phyloP scores from a whole-genome alignment of 2,329 filamentous ascomycete species.

The Lachnellula willkommii region DNA sequence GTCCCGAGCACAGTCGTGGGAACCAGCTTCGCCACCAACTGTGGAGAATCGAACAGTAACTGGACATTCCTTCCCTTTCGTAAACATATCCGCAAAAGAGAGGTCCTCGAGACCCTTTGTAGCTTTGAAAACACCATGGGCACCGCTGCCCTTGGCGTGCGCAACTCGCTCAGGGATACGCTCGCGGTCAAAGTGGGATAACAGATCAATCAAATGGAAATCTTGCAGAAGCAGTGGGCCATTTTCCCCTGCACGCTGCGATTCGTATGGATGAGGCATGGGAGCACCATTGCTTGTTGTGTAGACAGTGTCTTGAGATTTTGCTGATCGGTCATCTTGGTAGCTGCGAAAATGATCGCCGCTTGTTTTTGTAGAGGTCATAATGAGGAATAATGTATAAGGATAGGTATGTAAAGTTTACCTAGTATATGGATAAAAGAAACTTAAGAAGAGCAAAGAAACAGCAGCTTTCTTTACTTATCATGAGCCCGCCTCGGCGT shows the following conservation, averaged over 20 bases:
- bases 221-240: slow-evolving; percentile 54
- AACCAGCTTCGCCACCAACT: slow-evolving; percentile 68
- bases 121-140: slow-evolving; percentile 51
- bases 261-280: slow-evolving; percentile 52
- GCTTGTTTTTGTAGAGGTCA: slow-evolving; percentile 32
- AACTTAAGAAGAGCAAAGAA: neutral
- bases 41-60: slow-evolving; percentile 67
- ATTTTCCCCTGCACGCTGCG: slow-evolving; percentile 39
- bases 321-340: slow-evolving; percentile 36
- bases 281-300: slow-evolving; percentile 38
- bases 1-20: slow-evolving; percentile 65
- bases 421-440: too few species aligned
- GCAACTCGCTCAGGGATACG: slow-evolving; percentile 58
- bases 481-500: neutral
- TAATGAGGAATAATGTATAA: slow-evolving; percentile 4
- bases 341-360: slow-evolving; percentile 36
- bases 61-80: slow-evolving; percentile 62
- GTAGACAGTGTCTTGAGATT: slow-evolving; percentile 43
- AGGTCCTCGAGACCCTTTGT: slow-evolving; percentile 48
- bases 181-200: slow-evolving; percentile 58
- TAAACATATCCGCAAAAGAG: slow-evolving; percentile 48
- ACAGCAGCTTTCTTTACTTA: neutral
- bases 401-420: neutral
- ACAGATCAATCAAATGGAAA: slow-evolving; percentile 56
- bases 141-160: slow-evolving; percentile 54